Evolutionary conservation across 1,284 basidiomycete species (phyloP).

Genomic region (Ganoderma sinense): DNA sequence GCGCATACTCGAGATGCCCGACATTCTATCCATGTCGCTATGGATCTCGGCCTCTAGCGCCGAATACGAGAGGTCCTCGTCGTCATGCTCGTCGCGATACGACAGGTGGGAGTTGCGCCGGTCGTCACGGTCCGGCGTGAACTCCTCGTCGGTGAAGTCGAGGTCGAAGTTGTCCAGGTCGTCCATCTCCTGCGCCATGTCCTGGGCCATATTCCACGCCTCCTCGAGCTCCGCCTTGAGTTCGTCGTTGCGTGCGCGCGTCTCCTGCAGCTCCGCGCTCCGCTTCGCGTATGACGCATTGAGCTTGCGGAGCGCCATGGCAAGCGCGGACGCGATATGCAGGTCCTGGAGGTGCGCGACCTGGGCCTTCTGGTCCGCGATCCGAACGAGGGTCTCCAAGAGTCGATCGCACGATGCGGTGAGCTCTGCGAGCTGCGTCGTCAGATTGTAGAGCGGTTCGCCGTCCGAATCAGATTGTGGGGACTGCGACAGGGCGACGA

Average conservation of each 20-base stretch:
- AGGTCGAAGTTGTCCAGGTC: slow-evolving; percentile 48
- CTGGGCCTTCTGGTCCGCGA: slow-evolving; percentile 70
- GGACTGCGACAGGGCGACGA: slow-evolving; percentile 45
- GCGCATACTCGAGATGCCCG: slow-evolving; percentile 31
- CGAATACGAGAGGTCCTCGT: slow-evolving; percentile 46
- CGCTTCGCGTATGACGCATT: slow-evolving; percentile 76
- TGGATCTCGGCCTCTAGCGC: slow-evolving; percentile 38
- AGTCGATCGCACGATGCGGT: slow-evolving; percentile 66
- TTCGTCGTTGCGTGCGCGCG: slow-evolving; percentile 54
- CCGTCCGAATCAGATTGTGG: slow-evolving; percentile 33
- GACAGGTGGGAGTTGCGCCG: slow-evolving; percentile 14
- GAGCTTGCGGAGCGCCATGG: slow-evolving; percentile 78
- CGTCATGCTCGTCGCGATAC: slow-evolving; percentile 36
- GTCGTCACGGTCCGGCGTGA: slow-evolving; percentile 11
- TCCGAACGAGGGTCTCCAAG: slow-evolving; percentile 60
- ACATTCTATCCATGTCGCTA: slow-evolving; percentile 35
- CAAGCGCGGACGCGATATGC: slow-evolving; percentile 76
- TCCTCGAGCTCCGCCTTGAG: slow-evolving; percentile 80
- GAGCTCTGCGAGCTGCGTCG: slow-evolving; percentile 65
- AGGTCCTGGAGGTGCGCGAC: slow-evolving; percentile 64
- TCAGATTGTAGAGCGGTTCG: slow-evolving; percentile 46
- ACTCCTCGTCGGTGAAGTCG: slow-evolving; percentile 42
- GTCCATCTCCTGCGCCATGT: slow-evolving; percentile 73
- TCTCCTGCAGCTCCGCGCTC: slow-evolving; percentile 58
- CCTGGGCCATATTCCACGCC: slow-evolving; percentile 80